Base-by-base conservation (phyloP, 2,329 filamentous ascomycete species). In the Leptodontidium sp. region DNA sequence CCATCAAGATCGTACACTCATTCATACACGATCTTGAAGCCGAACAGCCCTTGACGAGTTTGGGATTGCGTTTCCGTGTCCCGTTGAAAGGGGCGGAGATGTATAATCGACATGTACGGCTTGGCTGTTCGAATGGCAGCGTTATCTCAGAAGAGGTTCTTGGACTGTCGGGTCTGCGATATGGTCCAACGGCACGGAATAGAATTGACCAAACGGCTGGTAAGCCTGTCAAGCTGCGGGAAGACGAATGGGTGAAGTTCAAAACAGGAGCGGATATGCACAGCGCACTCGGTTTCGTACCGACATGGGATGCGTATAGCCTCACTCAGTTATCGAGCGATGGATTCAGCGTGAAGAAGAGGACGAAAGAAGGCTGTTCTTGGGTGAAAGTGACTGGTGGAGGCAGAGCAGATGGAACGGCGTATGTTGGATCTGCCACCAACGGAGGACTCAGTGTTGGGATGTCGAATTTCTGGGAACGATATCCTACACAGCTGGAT, bases 381-480 rank as follows among this genome's bases (percentile, higher is more conserved):
- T 89, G 87, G 87, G 78, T 90, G 1, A 87, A 85, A 1, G 85
- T 89, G 11, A 83, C 86, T 0, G 87, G 85, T 0, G 86, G 86
- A 1, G 86, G 83, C 0, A 82, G 86, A 2, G 82, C 88, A 1
- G 84, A 83, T 0, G 88, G 88, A 0, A 78, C 89, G 0, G 86
- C 83, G 0, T 90, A 89, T 70, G 82, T 90, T 0, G 88, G 88
- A 1, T 84, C 85, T 6, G 85, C 87, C 4, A 85, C 81, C 0
- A 77, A 79, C 1, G 88, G 88, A 17, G 88, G 88, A 12, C 79
- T 90, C 1, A 87, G 85, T 1, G 76, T 90, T 6, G 87, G 86
- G 0, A 80, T 88, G 63, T 83, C 84, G 2, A 83, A 90, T 72
- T 90, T 90, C 75, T 90, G 88, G 88, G 86, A 90, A 79, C 82